A percentile compares a stretch with the other conserved stretches of the same genome.
Conservation (phyloP, 2,329 filamentous ascomycete genomes). For the Hypoxylon sp. region DNA sequence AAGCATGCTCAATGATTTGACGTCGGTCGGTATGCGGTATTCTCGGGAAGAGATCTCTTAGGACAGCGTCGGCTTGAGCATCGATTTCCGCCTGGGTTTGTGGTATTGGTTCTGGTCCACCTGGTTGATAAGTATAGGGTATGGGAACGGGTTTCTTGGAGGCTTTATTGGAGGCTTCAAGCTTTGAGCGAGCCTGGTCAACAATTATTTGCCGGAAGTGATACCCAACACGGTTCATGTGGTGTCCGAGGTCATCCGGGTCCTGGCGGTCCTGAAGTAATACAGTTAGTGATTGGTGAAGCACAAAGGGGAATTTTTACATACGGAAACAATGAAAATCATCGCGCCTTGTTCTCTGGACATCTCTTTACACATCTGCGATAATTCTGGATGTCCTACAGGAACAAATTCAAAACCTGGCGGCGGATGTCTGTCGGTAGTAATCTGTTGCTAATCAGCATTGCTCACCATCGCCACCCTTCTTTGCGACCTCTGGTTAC, state of each 20-base stretch:
- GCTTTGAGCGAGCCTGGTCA: conserved; percentile 64
- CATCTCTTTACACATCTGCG: conserved; percentile 74
- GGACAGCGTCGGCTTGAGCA: conserved; percentile 72
- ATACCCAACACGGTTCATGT: conserved; percentile 73
- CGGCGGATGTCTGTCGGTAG: conserved; percentile 66
- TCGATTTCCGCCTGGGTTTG: conserved; percentile 72
- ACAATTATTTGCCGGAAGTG: conserved; percentile 73
- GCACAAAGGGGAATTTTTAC: conserved; percentile 46
- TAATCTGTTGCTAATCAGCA: conserved; percentile 63
- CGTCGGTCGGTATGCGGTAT: conserved; percentile 76
- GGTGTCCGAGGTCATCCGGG: conserved; percentile 61
- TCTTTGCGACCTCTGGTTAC: conserved; percentile 57
- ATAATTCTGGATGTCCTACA: conserved; percentile 73
- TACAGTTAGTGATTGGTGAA: conserved; percentile 44
- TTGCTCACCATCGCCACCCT: conserved; percentile 17
- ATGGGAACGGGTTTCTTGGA: conserved; percentile 46
- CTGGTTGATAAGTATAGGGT: conserved; percentile 47
- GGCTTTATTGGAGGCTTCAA: conserved; percentile 15
- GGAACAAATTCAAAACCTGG: conserved; percentile 75
- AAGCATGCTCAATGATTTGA: conserved; percentile 74
- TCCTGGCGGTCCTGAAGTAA: conserved; percentile 54
- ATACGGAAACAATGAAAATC: conserved; percentile 77
- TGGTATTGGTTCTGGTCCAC: conserved; percentile 71
- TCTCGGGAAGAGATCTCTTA: conserved; percentile 75
- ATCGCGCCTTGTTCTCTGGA: conserved; percentile 74